A percentile compares a stretch with the other conserved stretches of the same genome.
Evolutionary conservation across 352 stramenopile genomes (phyloP).

Genomic region (Pythium coloratum): DNA sequence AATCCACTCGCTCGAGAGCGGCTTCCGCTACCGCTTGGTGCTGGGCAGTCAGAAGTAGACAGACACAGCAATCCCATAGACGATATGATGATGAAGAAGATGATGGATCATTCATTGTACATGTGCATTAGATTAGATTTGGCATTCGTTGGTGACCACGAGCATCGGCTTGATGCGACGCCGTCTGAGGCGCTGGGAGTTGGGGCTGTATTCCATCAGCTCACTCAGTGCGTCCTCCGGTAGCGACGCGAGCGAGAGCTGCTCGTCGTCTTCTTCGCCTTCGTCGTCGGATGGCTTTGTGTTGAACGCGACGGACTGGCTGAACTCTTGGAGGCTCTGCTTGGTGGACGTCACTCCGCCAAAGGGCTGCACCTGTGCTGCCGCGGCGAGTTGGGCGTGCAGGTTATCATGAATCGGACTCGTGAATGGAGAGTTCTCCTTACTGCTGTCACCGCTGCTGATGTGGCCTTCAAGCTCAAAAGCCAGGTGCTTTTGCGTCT

Average conservation of each 20-base stretch:
- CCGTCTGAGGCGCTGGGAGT: constrained; percentile 19
- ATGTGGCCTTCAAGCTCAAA: constrained; percentile 15
- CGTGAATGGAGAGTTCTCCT: constrained; percentile 19
- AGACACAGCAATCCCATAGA: background rate
- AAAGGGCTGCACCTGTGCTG: constrained; percentile 13
- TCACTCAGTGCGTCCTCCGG: constrained; percentile 23
- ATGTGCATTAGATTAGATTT: constrained; percentile 17
- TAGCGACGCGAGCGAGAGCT: constrained; percentile 18
- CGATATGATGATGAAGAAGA: background rate
- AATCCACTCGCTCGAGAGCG: constrained; percentile 65
- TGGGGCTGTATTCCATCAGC: constrained; percentile 23
- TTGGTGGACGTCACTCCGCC: background rate
- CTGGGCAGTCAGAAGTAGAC: constrained; percentile 29
- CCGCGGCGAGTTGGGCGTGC: background rate
- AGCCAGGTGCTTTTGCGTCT: constrained; percentile 16
- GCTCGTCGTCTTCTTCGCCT: background rate
- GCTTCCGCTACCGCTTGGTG: constrained; percentile 71
- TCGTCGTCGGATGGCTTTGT: background rate
- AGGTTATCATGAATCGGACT: constrained; percentile 9
- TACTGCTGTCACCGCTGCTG: constrained; percentile 12
- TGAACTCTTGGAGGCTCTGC: constrained; percentile 23
- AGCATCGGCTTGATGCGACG: constrained; percentile 29
- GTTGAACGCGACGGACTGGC: constrained; percentile 25
- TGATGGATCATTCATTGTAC: background rate
- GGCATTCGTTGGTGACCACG: constrained; percentile 20